Evolutionary conservation across 2,329 filamentous ascomycete genomes (phyloP).

Genomic region (Fusarium brevicatenulatum): DNA sequence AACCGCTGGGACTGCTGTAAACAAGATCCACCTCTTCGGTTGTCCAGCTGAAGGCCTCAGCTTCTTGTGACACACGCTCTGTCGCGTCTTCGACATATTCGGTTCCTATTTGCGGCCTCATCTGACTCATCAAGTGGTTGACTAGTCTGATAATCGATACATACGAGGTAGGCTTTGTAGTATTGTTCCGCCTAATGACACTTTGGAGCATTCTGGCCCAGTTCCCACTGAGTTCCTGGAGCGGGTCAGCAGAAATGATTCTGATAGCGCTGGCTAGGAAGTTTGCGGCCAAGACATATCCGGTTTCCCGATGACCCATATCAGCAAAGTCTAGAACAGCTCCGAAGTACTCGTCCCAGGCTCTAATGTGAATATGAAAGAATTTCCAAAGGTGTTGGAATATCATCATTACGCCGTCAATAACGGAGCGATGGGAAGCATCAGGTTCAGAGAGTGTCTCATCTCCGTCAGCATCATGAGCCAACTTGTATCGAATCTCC

Average conservation of each 20-base stretch:
- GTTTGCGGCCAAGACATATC: conserved; percentile 67
- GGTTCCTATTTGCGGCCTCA: conserved; percentile 52
- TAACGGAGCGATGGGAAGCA: conserved; percentile 37
- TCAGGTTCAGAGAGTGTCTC: conserved; percentile 20
- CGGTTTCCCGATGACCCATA: conserved; percentile 68
- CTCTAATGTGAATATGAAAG: conserved; percentile 70
- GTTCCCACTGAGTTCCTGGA: conserved; percentile 61
- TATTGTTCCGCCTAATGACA: conserved; percentile 60
- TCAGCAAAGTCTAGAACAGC: conserved; percentile 74
- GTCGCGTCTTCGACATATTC: conserved; percentile 51
- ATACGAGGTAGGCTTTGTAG: conserved; percentile 64
- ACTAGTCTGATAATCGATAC: conserved; percentile 63
- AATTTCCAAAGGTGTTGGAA: conserved; percentile 68
- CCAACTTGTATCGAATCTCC: not conserved
- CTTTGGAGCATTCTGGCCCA: conserved; percentile 65
- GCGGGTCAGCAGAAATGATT: conserved; percentile 69
- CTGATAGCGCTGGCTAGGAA: conserved; percentile 69
- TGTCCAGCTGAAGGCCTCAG: conserved; percentile 56
- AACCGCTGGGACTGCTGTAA: conserved; percentile 50
- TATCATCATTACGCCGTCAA: conserved; percentile 55
- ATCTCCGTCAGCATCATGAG: conserved; percentile 47
- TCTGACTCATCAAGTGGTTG: conserved; percentile 55
- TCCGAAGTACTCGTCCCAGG: conserved; percentile 82
- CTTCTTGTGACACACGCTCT: conserved; percentile 52
- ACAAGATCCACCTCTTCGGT: conserved; percentile 58